These are phyloP conservation scores for Circinella minor DNA, from an alignment of 371 early-diverging fungal species.

Conservation along the genomic window DNA sequence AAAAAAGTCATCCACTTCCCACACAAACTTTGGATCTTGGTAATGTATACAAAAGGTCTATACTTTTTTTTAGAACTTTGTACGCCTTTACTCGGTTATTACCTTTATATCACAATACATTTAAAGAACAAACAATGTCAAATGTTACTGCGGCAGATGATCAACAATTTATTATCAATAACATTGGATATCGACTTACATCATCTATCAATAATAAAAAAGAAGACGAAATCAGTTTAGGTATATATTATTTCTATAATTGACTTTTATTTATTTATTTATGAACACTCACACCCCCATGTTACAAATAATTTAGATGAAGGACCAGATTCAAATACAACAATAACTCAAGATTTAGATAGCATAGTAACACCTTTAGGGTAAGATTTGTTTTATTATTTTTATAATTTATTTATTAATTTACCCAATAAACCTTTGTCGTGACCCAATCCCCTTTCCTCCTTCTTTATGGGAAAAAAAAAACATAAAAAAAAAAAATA, in stretches of 20 bases:
- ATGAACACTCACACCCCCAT: background rate
- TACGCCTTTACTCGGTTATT: conserved; percentile 78
- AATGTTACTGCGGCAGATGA: background rate
- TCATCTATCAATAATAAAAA: conserved; percentile 37
- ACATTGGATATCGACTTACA: conserved; percentile 74
- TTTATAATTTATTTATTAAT: too few species aligned
- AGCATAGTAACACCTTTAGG: conserved; percentile 78
- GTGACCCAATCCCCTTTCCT: background rate
- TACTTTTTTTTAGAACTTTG: conserved; percentile 86
- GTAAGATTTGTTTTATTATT: conserved; percentile 11
- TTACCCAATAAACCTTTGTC: too few species aligned
- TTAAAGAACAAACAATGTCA: conserved; percentile 15
- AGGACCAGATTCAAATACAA: conserved; percentile 48
- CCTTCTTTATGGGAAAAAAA: background rate
- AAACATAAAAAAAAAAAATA: background rate
- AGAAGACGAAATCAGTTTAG: conserved; percentile 64
- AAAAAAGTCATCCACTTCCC: conserved; percentile 51
- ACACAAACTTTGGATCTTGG: conserved; percentile 60
- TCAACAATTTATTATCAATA: conserved; percentile 27
- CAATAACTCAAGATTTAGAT: conserved; percentile 51
- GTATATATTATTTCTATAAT: conserved; percentile 5
- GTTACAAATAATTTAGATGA: conserved; percentile 20
- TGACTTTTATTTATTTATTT: conserved; percentile 55
- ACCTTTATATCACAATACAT: conserved; percentile 69
- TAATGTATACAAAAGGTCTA: conserved; percentile 86